A percentile compares a stretch with the other conserved stretches of the same genome.
Evolutionary conservation across 768 basidiomycete genomes (phyloP).

Genomic region (Collybia sp.): DNA sequence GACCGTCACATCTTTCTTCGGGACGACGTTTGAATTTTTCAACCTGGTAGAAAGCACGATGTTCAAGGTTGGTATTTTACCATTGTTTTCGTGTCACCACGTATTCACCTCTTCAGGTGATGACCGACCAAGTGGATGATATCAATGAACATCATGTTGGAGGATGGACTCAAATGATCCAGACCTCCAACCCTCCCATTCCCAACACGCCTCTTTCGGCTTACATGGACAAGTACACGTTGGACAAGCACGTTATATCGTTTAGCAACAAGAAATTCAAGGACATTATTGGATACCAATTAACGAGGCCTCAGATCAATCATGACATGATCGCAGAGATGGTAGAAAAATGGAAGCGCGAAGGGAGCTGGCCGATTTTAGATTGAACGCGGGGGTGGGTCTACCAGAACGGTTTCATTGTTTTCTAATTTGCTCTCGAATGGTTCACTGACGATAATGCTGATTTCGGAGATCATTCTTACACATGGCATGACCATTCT

Average conservation of each 20-base stretch:
- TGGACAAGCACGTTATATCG: constrained; percentile 66
- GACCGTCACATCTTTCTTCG: constrained; percentile 66
- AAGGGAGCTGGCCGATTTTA: constrained; percentile 53
- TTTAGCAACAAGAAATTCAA: constrained; percentile 74
- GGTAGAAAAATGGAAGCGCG: constrained; percentile 77
- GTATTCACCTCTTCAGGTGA: constrained; percentile 34
- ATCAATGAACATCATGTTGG: constrained; percentile 83
- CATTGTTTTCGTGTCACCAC: neutral
- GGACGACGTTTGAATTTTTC: constrained; percentile 79
- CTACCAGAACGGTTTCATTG: neutral
- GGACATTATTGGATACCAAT: constrained; percentile 61
- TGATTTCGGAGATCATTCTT: too few relatives aligned
- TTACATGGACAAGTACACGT: constrained; percentile 72
- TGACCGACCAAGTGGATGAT: constrained; percentile 72
- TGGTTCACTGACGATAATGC: neutral
- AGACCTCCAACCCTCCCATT: constrained; percentile 64
- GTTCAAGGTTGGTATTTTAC: constrained; percentile 50
- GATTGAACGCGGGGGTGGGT: constrained; percentile 12
- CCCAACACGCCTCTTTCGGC: constrained; percentile 68
- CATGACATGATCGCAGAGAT: constrained; percentile 62
- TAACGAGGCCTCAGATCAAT: constrained; percentile 59
- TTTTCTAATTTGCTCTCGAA: neutral
- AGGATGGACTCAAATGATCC: constrained; percentile 81
- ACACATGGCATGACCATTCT: neutral
- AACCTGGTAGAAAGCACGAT: constrained; percentile 61